These are phyloP conservation scores for Galerina marginata DNA, from an alignment of 768 basidiomycete genomes.

Conservation along the genomic window DNA sequence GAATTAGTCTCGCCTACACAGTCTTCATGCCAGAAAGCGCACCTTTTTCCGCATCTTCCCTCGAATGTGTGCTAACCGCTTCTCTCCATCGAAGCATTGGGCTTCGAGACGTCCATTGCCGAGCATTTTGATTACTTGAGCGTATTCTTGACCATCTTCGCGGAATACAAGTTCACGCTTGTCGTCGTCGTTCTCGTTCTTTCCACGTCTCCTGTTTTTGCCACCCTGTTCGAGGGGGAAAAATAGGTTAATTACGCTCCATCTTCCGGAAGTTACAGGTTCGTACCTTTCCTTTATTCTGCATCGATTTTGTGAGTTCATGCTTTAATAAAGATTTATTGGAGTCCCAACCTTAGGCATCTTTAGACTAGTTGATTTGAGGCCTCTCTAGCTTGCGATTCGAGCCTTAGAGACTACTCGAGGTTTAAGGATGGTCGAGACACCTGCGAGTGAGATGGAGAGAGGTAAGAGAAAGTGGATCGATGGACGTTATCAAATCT, in stretches of 20 bases:
- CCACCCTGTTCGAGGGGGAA: slow-evolving; percentile 69
- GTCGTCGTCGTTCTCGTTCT: slow-evolving; percentile 99
- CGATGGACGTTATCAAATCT: slow-evolving; percentile 23
- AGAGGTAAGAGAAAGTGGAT: slow-evolving; percentile 8
- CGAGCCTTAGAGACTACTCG: background rate
- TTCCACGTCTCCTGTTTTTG: slow-evolving; percentile 99
- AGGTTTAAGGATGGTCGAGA: background rate
- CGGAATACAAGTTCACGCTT: slow-evolving; percentile 99
- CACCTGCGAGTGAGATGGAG: background rate
- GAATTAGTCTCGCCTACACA: background rate
- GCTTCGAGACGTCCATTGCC: slow-evolving; percentile 98
- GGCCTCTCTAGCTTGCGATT: background rate
- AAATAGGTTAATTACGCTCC: background rate
- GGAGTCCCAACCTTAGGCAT: slow-evolving; percentile 17
- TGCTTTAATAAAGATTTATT: background rate
- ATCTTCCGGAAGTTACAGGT: background rate
- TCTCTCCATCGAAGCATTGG: slow-evolving; percentile 97
- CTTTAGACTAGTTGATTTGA: background rate
- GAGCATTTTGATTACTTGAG: slow-evolving; percentile 97
- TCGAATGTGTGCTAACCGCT: slow-evolving; percentile 95
- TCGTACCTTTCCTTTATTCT: slow-evolving; percentile 22
- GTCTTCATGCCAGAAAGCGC: slow-evolving; percentile 24
- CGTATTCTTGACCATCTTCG: slow-evolving; percentile 99
- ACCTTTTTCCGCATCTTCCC: slow-evolving; percentile 99
- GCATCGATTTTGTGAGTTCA: background rate